Evolutionary conservation across 2,329 filamentous ascomycete species (phyloP).

Genomic region (Sporothrix curviconia): DNA sequence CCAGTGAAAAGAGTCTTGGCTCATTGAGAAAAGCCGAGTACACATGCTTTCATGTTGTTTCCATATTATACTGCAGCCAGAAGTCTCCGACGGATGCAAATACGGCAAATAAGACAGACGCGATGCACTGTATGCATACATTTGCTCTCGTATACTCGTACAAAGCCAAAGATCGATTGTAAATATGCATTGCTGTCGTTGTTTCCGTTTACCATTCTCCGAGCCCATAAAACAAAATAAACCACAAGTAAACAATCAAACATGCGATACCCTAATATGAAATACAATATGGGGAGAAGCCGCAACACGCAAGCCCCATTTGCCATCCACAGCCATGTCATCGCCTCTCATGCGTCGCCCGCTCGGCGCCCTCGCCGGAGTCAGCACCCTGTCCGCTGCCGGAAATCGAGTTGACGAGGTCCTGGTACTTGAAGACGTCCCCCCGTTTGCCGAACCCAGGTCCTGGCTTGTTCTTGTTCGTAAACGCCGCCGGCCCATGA

Average conservation of each 20-base stretch:
- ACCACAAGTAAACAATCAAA: not conserved
- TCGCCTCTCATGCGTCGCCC: slow-evolving; percentile 23
- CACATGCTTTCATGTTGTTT: too few relatives aligned
- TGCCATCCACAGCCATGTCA: too few relatives aligned
- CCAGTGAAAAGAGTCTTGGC: too few relatives aligned
- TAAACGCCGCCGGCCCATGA: slow-evolving; percentile 81
- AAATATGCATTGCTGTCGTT: not conserved
- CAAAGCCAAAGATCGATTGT: too few relatives aligned
- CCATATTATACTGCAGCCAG: not conserved
- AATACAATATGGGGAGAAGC: too few relatives aligned
- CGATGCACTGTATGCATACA: too few relatives aligned
- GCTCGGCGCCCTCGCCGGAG: slow-evolving; percentile 11
- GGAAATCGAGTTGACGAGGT: slow-evolving; percentile 73
- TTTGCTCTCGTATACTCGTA: too few relatives aligned
- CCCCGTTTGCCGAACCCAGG: slow-evolving; percentile 56
- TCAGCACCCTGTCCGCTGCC: slow-evolving; percentile 31
- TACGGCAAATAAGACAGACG: not conserved
- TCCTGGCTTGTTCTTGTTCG: slow-evolving; percentile 51
- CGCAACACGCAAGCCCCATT: too few relatives aligned
- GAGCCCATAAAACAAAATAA: not conserved
- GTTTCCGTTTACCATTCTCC: not conserved
- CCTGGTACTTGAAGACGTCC: slow-evolving; percentile 88
- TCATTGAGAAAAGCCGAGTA: too few relatives aligned
- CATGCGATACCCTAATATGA: not conserved
- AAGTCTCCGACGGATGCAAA: not conserved